A percentile compares a stretch with the other conserved stretches of the same genome.
Evolutionary conservation across 2,329 filamentous ascomycete genomes (phyloP).

Genomic region (Polychaeton citri): DNA sequence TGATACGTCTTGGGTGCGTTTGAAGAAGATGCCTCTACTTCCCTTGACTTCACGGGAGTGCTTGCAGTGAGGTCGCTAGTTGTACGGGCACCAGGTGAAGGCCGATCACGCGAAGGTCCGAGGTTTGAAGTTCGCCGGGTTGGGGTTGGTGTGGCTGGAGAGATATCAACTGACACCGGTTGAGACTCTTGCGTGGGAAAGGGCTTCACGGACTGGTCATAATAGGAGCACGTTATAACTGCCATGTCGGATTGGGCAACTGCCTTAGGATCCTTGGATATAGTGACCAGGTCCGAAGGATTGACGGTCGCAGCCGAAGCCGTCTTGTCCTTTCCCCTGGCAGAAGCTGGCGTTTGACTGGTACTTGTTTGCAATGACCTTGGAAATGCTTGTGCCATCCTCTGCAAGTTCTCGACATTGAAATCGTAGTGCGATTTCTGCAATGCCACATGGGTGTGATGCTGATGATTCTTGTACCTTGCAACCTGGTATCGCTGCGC

Average conservation of each 20-base stretch:
- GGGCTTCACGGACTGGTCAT: conserved; percentile 33
- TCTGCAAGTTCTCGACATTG: conserved; percentile 65
- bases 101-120: conserved; percentile 25
- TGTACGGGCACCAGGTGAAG: conserved; percentile 11
- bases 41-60: conserved; percentile 15
- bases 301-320: conserved; percentile 45
- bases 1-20: conserved; percentile 45
- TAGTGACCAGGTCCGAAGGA: conserved; percentile 70
- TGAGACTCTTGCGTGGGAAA: conserved; percentile 22
- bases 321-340: conserved; percentile 65
- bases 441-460: conserved; percentile 50
- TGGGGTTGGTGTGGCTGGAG: conserved; percentile 61
- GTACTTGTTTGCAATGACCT: conserved; percentile 12
- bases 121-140: conserved; percentile 50
- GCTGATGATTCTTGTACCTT: conserved; percentile 50
- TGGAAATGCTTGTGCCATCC: conserved; percentile 40
- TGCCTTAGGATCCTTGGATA: conserved; percentile 51
- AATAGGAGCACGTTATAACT: conserved; percentile 69
- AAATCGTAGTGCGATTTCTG: conserved; percentile 72
- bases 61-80: conserved; percentile 13
- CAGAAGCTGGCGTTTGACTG: conserved; percentile 26
- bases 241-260: conserved; percentile 54
- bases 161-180: conserved; percentile 17
- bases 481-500: conserved; percentile 88
- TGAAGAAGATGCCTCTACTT: conserved; percentile 24